Evolutionary conservation across 768 basidiomycete genomes (phyloP).

Genomic region (Xerocomellus amylosporus): DNA sequence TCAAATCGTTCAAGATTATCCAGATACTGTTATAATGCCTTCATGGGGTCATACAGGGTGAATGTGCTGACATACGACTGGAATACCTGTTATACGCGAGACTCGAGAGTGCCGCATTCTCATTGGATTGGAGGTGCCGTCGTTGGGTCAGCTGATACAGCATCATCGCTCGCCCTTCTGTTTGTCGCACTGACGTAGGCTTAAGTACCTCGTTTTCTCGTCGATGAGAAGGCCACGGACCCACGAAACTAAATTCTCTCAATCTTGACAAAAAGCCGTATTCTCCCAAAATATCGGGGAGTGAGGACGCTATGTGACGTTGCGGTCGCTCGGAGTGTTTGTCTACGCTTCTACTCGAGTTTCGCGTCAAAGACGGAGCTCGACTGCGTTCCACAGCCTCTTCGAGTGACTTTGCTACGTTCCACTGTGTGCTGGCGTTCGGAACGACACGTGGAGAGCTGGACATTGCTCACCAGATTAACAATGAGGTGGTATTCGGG

Average conservation of each 20-base stretch:
- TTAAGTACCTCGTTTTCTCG: neutral
- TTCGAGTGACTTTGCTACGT: conserved; percentile 40
- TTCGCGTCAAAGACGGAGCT: neutral
- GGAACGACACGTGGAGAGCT: neutral
- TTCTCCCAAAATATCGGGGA: neutral
- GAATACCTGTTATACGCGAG: conserved; percentile 67
- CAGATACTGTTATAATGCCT: conserved; percentile 93
- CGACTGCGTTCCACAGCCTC: conserved; percentile 18
- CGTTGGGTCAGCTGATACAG: conserved; percentile 41
- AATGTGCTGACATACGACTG: neutral
- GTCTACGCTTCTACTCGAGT: neutral
- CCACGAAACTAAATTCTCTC: conserved; percentile 25
- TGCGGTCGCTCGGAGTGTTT: conserved; percentile 7
- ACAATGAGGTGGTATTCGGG: conserved; percentile 33
- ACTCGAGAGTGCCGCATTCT: conserved; percentile 39
- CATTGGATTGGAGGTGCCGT: conserved; percentile 34
- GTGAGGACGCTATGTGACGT: neutral
- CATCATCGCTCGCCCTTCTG: conserved; percentile 52
- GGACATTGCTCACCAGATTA: conserved; percentile 37
- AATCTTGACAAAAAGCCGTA: conserved; percentile 7
- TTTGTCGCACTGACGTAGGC: conserved; percentile 49
- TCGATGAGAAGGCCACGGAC: conserved; percentile 11
- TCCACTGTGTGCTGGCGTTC: conserved; percentile 36
- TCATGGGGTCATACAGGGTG: neutral
- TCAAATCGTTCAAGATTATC: conserved; percentile 88